A percentile compares a stretch with the other conserved stretches of the same genome.
phyloP scores from a whole-genome alignment of 768 basidiomycete genomes.

The Gymnopilus junonius region DNA sequence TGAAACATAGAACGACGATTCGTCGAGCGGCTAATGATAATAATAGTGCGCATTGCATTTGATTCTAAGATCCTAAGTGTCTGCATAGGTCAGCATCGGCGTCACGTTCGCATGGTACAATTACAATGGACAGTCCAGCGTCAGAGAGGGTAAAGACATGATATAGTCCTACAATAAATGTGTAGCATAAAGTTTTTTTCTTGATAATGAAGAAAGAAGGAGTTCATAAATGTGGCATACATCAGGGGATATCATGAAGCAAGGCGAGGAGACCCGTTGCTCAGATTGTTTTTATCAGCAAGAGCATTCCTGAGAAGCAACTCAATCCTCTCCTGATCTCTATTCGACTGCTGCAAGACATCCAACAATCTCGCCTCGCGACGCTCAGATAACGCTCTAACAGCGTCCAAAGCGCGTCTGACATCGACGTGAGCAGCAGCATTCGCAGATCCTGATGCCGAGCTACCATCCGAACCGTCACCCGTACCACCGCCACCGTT shows the following conservation, averaged over 20 bases:
- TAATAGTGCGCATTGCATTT: background rate
- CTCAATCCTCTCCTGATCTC: conserved; percentile 72
- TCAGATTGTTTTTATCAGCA: conserved; percentile 34
- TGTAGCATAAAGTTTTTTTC: background rate
- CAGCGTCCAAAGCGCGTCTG: conserved; percentile 67
- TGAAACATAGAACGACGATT: background rate
- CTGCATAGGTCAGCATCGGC: background rate
- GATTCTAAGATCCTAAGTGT: background rate
- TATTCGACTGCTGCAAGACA: conserved; percentile 66
- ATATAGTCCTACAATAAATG: background rate
- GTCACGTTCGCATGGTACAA: background rate
- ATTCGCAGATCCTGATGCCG: conserved; percentile 62
- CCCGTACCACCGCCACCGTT: conserved; percentile 33
- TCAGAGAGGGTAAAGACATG: background rate
- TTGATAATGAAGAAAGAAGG: too few species aligned
- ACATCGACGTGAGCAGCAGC: conserved; percentile 28
- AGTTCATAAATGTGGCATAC: background rate
- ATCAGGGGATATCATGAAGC: background rate
- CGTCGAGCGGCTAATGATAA: background rate
- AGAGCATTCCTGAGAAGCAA: conserved; percentile 69
- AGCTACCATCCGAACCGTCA: conserved; percentile 60
- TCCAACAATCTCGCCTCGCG: conserved; percentile 72
- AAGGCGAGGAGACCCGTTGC: background rate
- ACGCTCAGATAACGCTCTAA: conserved; percentile 67
- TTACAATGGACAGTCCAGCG: background rate